Conservation (phyloP, 1,284 basidiomycete species). For the Ganoderma lingzhi region DNA sequence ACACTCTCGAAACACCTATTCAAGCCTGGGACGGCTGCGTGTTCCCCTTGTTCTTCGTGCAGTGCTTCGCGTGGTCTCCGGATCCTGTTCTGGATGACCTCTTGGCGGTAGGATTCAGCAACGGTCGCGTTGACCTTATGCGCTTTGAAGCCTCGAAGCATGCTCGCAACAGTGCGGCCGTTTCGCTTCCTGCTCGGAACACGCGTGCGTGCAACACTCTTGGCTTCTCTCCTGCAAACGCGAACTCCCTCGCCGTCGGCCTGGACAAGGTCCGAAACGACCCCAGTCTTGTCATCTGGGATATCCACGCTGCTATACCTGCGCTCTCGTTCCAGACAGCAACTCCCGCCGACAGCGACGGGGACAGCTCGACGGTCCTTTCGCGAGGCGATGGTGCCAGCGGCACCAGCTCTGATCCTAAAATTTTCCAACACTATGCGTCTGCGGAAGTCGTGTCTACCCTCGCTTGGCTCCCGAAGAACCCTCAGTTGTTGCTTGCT, state of each 20-base stretch:
- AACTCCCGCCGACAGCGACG: conserved; percentile 16
- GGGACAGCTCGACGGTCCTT: conserved; percentile 45
- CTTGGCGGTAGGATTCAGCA: conserved; percentile 75
- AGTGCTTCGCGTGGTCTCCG: conserved; percentile 86
- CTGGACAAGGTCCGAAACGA: conserved; percentile 82
- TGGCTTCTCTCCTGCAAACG: conserved; percentile 70
- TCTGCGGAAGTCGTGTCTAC: conserved; percentile 72
- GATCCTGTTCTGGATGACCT: conserved; percentile 74
- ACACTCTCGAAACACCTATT: neutral
- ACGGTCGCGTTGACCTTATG: conserved; percentile 76
- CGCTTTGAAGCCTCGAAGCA: conserved; percentile 70
- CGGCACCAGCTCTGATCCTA: conserved; percentile 53
- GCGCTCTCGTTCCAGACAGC: conserved; percentile 40
- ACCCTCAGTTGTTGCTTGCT: conserved; percentile 67
- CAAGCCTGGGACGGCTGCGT: conserved; percentile 24
- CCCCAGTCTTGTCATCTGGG: conserved; percentile 78
- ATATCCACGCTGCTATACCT: conserved; percentile 61
- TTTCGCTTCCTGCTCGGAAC: conserved; percentile 64
- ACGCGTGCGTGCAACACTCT: conserved; percentile 75
- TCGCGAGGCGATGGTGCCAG: conserved; percentile 59
- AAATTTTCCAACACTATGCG: conserved; percentile 72
- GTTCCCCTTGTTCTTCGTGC: neutral
- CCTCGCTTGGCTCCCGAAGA: conserved; percentile 69
- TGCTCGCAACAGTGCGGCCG: conserved; percentile 59
- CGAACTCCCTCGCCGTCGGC: conserved; percentile 80